phyloP scores from a whole-genome alignment of 2,329 filamentous ascomycete species.

The Xenoacremonium recifei region DNA sequence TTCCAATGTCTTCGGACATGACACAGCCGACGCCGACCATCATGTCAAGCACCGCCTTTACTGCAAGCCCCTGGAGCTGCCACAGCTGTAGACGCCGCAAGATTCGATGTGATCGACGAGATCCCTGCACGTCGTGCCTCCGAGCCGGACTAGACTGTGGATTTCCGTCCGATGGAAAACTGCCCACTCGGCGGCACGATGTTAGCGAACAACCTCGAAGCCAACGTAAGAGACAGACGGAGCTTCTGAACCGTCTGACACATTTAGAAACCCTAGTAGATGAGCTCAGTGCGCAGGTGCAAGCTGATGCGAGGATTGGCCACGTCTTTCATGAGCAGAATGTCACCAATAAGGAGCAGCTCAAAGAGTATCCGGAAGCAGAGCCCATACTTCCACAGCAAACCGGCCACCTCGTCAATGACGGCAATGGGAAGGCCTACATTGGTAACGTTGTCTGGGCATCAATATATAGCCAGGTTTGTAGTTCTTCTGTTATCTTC shows the following conservation, averaged over 20 bases:
- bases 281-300: neutral
- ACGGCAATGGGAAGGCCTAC: too few relatives aligned
- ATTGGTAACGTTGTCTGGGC: neutral
- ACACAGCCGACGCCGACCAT: neutral
- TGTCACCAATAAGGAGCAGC: constrained; percentile 1
- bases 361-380: too few relatives aligned
- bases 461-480: neutral
- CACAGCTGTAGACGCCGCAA: neutral
- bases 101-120: neutral
- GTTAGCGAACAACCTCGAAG: neutral
- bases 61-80: neutral
- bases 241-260: neutral
- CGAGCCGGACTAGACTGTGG: neutral
- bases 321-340: constrained; percentile 1
- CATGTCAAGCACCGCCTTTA: neutral
- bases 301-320: neutral
- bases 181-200: neutral
- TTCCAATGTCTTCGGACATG: neutral
- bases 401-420: too few relatives aligned
- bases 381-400: too few relatives aligned
- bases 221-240: constrained; percentile 1
- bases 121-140: neutral
- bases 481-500: too few relatives aligned
- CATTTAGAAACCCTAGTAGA: neutral
- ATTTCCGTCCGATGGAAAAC: neutral